These are phyloP conservation scores for Fragaria vesca DNA, from an alignment of 306 rosid species.

Conservation along the genomic window DNA sequence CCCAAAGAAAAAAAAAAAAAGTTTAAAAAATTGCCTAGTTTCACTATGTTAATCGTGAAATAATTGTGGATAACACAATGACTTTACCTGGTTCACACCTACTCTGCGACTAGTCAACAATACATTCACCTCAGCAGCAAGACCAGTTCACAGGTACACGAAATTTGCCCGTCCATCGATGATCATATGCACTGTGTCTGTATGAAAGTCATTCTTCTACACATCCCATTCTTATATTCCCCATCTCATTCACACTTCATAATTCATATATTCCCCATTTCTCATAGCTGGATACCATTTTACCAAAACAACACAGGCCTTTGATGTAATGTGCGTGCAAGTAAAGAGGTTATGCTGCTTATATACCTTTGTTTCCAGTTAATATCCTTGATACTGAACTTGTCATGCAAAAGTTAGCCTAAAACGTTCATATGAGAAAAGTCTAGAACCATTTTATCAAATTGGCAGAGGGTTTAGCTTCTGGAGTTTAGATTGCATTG, in stretches of 20 bases:
- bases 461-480: neutral
- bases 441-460: neutral
- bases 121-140: neutral
- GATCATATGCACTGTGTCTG: neutral
- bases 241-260: neutral
- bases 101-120: neutral
- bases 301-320: neutral
- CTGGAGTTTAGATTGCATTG: neutral
- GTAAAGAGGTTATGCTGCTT: neutral
- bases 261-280: neutral
- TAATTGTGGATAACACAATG: neutral
- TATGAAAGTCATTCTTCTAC: neutral
- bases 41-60: neutral
- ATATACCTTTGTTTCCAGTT: neutral
- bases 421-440: neutral
- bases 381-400: neutral
- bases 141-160: neutral
- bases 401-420: neutral
- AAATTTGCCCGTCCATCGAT: neutral
- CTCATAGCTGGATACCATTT: slow-evolving; percentile 2
- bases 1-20: too few species aligned
- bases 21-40: neutral
- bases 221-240: neutral
- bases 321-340: neutral
- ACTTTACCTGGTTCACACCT: neutral